These are phyloP conservation scores for Crithidia thermophila DNA, from an alignment of 208 protist species.

Conservation along the genomic window DNA sequence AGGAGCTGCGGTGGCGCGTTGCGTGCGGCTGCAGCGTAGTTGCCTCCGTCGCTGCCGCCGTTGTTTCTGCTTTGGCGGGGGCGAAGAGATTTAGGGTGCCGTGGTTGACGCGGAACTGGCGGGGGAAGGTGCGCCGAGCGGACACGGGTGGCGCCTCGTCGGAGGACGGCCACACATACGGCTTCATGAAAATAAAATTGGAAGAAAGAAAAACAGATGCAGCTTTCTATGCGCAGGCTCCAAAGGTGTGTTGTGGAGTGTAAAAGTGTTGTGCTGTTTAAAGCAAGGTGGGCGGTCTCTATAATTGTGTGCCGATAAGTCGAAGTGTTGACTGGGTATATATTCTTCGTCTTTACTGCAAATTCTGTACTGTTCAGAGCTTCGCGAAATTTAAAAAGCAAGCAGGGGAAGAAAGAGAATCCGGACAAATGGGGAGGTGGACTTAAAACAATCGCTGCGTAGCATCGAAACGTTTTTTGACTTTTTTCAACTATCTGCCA, in stretches of 20 bases:
- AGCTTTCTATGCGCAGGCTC: no score
- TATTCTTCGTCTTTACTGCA: background rate
- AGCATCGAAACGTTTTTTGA: no score
- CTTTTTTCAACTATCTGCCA: no score
- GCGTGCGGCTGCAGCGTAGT: background rate
- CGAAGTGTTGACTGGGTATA: no score
- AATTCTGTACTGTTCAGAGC: background rate
- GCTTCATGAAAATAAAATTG: slow-evolving; percentile 32
- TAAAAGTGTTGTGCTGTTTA: no score
- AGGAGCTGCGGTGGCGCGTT: background rate
- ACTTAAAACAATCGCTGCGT: no score
- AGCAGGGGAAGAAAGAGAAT: background rate
- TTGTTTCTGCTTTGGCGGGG: background rate
- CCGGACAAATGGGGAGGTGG: no score
- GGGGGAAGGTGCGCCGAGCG: slow-evolving; percentile 21
- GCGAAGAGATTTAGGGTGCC: slow-evolving; percentile 56
- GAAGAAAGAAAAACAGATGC: no score
- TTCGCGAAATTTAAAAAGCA: no score
- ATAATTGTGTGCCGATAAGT: no score
- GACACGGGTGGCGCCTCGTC: slow-evolving; percentile 29
- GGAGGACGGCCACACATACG: slow-evolving; percentile 28
- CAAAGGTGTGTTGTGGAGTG: no score
- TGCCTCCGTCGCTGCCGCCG: background rate
- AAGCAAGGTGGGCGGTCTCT: no score
- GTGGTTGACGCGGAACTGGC: slow-evolving; percentile 29